Base-by-base conservation (phyloP, 2,329 filamentous ascomycete species). In the Nigrospora sphaerica region DNA sequence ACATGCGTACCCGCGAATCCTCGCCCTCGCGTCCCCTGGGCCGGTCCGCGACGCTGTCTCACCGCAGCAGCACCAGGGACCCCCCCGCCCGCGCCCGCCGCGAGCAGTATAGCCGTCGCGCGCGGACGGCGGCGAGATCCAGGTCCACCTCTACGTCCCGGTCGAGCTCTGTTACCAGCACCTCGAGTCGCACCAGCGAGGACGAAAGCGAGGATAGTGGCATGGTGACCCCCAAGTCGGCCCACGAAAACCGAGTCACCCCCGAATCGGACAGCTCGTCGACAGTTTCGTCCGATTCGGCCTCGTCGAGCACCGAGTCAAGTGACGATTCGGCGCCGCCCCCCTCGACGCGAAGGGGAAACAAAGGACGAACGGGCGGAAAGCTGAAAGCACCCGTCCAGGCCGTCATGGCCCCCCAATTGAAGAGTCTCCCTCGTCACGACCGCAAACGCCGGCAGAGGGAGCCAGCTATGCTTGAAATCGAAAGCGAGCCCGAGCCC, bases 231-330 rank as follows among this genome's bases (percentile, higher is more conserved):
- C 65, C 65, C 36, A 62, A 57, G 28, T 68, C 67, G 28, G 61
- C 61, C 28, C 63, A 59, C 46, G 56, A 56, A 44, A 61, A 65
- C 49, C 65, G 63, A 34, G 70, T 69, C 4, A 67, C 65, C 19
- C 65, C 62, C 7, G 55, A 58, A 18, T 67, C 68, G 36, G 59
- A 57, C 45, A 56, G 58, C 35, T 67, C 62, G 23, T 67, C 57
- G 44, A 60, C 58, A 39, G 64, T 57, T 42, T 68, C 66, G 3
- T 56, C 63, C 35, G 67, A 67, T 13, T 66, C 66, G n/a, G 64
- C 62, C n/a, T 57, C 58, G 5, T 65, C 62, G 36, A 52, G 57
- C n/a, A 63, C 62, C 31, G 64, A 37, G 13, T 37, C 42, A 11
- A 44, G 42, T 37, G 42, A 36, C 7, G 35, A 34, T n/a, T 37